Evolutionary conservation across 176 grass and related monocot species (phyloP), one percentile per base, ranked within the genome.

Genomic region (Rhipidocladum racemiflorum): DNA sequence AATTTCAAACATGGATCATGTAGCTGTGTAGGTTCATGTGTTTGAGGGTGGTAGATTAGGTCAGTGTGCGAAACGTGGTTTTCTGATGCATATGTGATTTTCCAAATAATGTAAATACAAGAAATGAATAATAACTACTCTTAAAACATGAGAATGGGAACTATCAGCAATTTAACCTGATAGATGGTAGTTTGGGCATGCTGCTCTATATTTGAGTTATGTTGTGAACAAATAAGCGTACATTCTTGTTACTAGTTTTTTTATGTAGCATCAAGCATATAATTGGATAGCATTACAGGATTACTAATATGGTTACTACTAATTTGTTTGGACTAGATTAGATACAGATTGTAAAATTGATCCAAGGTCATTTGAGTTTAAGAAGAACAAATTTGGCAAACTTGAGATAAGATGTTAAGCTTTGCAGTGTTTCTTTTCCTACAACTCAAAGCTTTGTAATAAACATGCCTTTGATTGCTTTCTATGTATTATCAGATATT

Each of bases 361-460:
- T 88, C 92, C 96, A 86, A 88, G 76, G 86, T 90, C 85, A 59
- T 91, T 98, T 84, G 84, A 91, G 76, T 99, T 99, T 80, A 90
- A 85, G 85, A 95, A 93, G 83, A 94, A 90, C 62, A 82, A 85
- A 86, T 91, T 91, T 88, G 96, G 96, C 34, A 99, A 99, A 74
- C 96, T 92, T 85, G 96, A 99, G 96, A 92, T 93, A 95, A 81
- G 65, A 21, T 32, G 1, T 70, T 81, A 70, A 46, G 39, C 40
- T 78, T 72, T 59, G 13, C 13, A 61, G 2, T 64, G n/a, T n/a
- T 66, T 68, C 7, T 61, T 23, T 80, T 65, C 20, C 65, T 75
- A 13, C 34, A 63, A 28, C 64, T 48, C 40, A 27, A 59, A 43
- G 12, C 44, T 70, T 27, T 45, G 13, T 70, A 75, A 64, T 78